Evolutionary conservation across 805 yeast genomes (phyloP).

Genomic region (Hermanozyma aechmeae): DNA sequence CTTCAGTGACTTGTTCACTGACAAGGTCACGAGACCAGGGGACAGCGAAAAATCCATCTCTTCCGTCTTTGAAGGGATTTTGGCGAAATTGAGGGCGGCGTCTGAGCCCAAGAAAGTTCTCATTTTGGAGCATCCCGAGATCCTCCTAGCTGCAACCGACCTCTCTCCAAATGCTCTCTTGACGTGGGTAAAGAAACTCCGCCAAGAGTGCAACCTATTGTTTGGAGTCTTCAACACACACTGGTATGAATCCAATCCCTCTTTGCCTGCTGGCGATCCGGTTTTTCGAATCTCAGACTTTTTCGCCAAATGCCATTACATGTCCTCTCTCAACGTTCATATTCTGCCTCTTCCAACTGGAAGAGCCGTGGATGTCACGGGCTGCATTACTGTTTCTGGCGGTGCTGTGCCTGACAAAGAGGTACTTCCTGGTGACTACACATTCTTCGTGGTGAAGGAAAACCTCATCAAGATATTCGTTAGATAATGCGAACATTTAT

Average conservation of each 20-base stretch:
- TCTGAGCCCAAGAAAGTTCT: constrained; percentile 14
- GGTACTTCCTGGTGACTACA: constrained; percentile 33
- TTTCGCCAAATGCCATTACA: constrained; percentile 38
- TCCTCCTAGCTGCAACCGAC: constrained; percentile 35
- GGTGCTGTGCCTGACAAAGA: constrained; percentile 38
- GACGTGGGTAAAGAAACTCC: constrained; percentile 18
- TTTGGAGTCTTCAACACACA: constrained; percentile 29
- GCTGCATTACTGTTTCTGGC: constrained; percentile 48
- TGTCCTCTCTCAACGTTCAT: constrained; percentile 42
- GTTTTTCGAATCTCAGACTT: constrained; percentile 38
- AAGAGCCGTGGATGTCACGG: constrained; percentile 74
- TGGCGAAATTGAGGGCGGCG: constrained; percentile 3
- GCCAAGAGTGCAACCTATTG: constrained; percentile 20
- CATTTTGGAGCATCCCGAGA: constrained; percentile 39
- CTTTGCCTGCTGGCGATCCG: constrained; percentile 12
- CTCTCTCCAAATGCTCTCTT: constrained; percentile 26
- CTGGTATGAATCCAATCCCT: constrained; percentile 18
- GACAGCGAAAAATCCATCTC: constrained; percentile 8
- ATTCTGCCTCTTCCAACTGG: constrained; percentile 70
- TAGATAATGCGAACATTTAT: constrained; percentile 16
- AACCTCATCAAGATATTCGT: constrained; percentile 35
- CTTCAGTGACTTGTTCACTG: constrained; percentile 35
- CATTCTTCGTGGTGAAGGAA: constrained; percentile 52
- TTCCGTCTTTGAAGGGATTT: constrained; percentile 11
- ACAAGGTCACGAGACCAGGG: constrained; percentile 15